phyloP scores from a whole-genome alignment of 164 flowering plant genomes.

The Umbilicus rupestris region DNA sequence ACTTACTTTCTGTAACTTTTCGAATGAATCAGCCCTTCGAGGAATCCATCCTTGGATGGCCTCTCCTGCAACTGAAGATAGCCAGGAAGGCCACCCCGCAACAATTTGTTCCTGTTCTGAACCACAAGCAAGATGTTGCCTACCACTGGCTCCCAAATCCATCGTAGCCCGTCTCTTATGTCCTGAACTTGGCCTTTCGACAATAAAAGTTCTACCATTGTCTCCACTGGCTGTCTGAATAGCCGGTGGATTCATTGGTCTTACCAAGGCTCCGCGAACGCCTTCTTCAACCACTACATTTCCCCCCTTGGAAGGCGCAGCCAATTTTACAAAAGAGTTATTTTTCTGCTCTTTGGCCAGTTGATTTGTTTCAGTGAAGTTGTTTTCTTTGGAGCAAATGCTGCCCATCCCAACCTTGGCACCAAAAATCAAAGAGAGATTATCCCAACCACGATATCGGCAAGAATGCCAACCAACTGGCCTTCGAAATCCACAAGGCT shows the following conservation, averaged over 20 bases:
- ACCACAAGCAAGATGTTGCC: background rate
- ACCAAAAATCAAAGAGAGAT: background rate
- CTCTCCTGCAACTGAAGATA: slow-evolving; percentile 4
- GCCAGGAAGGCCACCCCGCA: background rate
- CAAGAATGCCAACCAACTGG: background rate
- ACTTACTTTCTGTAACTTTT: background rate
- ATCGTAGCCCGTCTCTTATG: background rate
- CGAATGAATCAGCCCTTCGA: background rate
- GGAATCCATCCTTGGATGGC: slow-evolving; percentile 3
- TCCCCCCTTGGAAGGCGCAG: background rate
- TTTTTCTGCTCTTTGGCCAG: background rate
- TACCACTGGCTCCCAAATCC: slow-evolving; percentile 5
- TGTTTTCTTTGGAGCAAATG: slow-evolving; percentile 2
- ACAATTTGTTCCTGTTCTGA: background rate
- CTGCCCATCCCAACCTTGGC: background rate
- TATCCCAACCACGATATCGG: background rate
- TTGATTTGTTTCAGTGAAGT: background rate
- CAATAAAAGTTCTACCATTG: background rate
- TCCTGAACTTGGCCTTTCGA: slow-evolving; percentile 1
- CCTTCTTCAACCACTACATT: slow-evolving; percentile 1
- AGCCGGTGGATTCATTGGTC: background rate
- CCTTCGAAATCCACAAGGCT: background rate
- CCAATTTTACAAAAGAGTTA: background rate
- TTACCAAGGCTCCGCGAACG: background rate
- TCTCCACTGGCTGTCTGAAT: background rate